A percentile compares a stretch with the other conserved stretches of the same genome.
Evolutionary conservation across 768 basidiomycete genomes (phyloP).

Genomic region (Tricholoma matsutake): DNA sequence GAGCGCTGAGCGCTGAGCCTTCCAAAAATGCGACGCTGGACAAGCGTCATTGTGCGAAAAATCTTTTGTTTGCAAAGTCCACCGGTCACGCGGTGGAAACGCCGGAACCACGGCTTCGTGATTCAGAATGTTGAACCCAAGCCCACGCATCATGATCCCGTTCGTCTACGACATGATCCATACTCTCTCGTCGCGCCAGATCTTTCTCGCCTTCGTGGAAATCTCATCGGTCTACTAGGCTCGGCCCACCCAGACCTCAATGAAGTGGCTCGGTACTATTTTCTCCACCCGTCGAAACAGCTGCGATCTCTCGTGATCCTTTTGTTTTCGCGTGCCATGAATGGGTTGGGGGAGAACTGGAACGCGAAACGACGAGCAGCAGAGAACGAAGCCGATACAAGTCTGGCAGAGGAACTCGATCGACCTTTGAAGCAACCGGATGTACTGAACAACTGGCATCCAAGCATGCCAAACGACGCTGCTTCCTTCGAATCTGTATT

Average conservation of each 20-base stretch:
- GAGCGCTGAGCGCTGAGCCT: conserved; percentile 3
- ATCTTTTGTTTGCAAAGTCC: conserved; percentile 5
- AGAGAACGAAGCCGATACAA: conserved; percentile 50
- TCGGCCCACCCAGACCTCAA: conserved; percentile 86
- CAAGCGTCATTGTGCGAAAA: background rate
- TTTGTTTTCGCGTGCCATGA: conserved; percentile 88
- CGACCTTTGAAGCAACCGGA: conserved; percentile 74
- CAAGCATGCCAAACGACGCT: conserved; percentile 76
- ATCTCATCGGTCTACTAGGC: conserved; percentile 75
- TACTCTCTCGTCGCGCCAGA: conserved; percentile 70
- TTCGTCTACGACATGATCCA: conserved; percentile 51
- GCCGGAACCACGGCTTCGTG: conserved; percentile 37
- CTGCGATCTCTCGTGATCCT: conserved; percentile 87
- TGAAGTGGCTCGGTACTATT: conserved; percentile 90
- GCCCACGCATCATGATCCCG: conserved; percentile 21
- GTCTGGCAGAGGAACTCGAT: conserved; percentile 62
- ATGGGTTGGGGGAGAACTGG: conserved; percentile 77
- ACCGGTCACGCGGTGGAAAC: conserved; percentile 25
- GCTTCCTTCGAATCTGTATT: conserved; percentile 63
- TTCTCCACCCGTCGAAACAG: conserved; percentile 85
- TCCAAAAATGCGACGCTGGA: conserved; percentile 14
- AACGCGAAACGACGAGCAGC: conserved; percentile 58
- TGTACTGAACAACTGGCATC: conserved; percentile 90
- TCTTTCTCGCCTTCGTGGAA: conserved; percentile 65
- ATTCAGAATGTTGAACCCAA: conserved; percentile 38